These are phyloP conservation scores for Trichomonas tenax DNA, from an alignment of 208 protist genomes.

Conservation along the genomic window DNA sequence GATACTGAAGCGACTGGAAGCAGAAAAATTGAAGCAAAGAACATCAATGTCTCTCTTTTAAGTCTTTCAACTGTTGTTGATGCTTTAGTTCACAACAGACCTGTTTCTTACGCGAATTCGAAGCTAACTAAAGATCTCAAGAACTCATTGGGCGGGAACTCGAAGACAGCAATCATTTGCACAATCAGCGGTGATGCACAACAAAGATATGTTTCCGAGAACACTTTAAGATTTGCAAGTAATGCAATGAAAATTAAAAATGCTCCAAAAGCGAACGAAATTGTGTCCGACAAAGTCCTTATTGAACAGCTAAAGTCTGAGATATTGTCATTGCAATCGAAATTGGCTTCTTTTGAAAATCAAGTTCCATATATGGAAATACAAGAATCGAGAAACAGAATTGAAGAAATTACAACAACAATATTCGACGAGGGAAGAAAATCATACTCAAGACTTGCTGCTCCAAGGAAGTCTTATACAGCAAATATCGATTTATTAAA, in stretches of 20 bases:
- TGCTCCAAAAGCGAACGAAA: neutral
- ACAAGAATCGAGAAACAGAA: neutral
- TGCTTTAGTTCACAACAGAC: neutral
- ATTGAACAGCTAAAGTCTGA: neutral
- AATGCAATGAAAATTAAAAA: neutral
- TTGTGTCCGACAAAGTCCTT: neutral
- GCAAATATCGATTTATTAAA: neutral
- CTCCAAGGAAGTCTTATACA: neutral
- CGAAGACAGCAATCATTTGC: neutral
- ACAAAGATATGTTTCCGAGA: neutral
- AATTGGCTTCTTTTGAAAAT: neutral
- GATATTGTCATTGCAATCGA: neutral
- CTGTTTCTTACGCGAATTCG: neutral
- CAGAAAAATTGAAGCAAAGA: neutral
- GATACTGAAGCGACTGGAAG: neutral
- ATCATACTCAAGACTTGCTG: neutral
- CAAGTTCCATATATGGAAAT: neutral
- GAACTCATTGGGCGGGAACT: neutral
- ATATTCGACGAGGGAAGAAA: neutral
- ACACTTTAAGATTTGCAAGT: neutral
- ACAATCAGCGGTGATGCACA: neutral
- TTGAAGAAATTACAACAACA: neutral
- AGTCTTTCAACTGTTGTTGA: neutral
- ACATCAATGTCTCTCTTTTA: neutral
- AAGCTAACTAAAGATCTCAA: neutral